phyloP scores from a whole-genome alignment of 1,284 basidiomycete genomes.

The Sanghuangporus sanghuang region DNA sequence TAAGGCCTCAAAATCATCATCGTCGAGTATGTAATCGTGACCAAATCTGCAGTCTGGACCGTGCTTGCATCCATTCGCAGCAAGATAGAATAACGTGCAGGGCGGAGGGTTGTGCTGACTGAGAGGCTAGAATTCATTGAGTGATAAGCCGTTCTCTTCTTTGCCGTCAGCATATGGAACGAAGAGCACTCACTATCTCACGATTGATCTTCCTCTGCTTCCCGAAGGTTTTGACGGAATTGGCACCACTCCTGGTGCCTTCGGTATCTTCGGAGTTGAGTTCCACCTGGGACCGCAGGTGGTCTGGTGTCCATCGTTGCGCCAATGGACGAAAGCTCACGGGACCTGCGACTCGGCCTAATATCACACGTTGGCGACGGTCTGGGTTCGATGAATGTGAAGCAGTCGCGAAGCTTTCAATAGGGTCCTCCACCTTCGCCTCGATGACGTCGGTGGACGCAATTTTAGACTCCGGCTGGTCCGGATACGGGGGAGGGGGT shows the following conservation, averaged over 20 bases:
- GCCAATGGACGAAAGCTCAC: conserved; percentile 11
- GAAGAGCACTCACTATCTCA: conserved; percentile 7
- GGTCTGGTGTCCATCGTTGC: background rate
- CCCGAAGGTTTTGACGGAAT: background rate
- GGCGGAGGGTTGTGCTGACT: conserved; percentile 51
- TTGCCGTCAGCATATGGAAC: background rate
- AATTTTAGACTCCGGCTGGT: conserved; percentile 1
- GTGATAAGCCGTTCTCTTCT: background rate
- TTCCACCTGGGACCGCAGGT: background rate
- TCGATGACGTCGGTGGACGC: background rate
- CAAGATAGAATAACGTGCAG: conserved; percentile 57
- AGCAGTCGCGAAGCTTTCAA: background rate
- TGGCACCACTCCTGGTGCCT: background rate
- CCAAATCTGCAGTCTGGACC: conserved; percentile 49
- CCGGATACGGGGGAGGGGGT: conserved; percentile 13
- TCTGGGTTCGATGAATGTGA: conserved; percentile 4
- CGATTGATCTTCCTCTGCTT: conserved; percentile 12
- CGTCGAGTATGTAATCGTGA: conserved; percentile 51
- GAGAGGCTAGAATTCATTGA: conserved; percentile 4
- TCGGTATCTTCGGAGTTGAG: background rate
- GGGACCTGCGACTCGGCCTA: conserved; percentile 12
- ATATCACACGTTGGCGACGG: conserved; percentile 2
- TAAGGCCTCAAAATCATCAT: conserved; percentile 46
- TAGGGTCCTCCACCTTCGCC: background rate
- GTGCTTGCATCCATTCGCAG: conserved; percentile 42